Evolutionary conservation across 1,139 yeast species (phyloP), one percentile per base, ranked within the genome.

Genomic region (Torulaspora pretoriensis): DNA sequence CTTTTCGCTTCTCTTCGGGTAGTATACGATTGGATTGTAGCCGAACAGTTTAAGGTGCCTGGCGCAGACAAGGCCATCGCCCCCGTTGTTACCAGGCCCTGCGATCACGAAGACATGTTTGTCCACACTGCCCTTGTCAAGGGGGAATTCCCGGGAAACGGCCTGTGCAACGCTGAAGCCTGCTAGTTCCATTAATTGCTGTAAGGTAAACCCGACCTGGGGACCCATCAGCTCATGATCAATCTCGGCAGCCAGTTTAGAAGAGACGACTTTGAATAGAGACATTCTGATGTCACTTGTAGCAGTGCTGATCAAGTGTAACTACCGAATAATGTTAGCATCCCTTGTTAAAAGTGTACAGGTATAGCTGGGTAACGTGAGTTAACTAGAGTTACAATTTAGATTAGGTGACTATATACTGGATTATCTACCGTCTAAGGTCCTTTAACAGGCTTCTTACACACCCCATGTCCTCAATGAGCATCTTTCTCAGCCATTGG

Each of bases 11-110:
- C 74, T 72, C 54, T 77, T 81, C 3, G 92, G 92, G 57, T 82
- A 83, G 61, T 72, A 82, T 1, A 90, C 73, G 3, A 75, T 68
- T 0, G 96, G 96, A 7, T 71, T 68, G 63, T 82, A 88, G 1
- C 92, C 95, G 73, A 94, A 80, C 8, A 88, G 68, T 54, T 78
- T 78, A 52, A 92, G 70, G 62, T 94, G 98, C 35, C 98, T 75
- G 3, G 97, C 96, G 22, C 96, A 95, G 2, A 92, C 98, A 16
- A 92, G 70, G 0, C 98, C 98, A 64, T 92, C 98, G 1, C 98
- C 98, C 2, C 81, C 97, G 60, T 92, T 92, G 60, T 92, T 92
- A 1, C 98, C 98, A 0, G 97, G 97, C 0, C 98, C 98, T 6
- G 83, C 88, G 6, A 90, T 70, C 2, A 92, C 77, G 39, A 90